These are phyloP conservation scores for Pseudogymnoascus sp. DNA, from an alignment of 2,329 filamentous ascomycete genomes.

Conservation along the genomic window DNA sequence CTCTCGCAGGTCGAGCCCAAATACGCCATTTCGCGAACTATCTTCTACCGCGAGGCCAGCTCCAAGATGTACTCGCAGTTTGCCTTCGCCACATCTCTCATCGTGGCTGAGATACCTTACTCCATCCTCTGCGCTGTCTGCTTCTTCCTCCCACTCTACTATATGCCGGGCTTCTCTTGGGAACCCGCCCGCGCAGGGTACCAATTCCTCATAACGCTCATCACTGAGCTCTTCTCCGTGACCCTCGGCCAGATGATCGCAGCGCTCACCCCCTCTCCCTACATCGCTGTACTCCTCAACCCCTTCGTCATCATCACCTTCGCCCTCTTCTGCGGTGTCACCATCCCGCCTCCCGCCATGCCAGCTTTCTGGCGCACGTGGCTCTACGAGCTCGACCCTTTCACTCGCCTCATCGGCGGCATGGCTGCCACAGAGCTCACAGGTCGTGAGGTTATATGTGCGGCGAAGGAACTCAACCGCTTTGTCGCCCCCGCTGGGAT, in stretches of 20 bases:
- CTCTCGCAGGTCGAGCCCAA: conserved; percentile 52
- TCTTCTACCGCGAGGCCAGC: conserved; percentile 52
- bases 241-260: conserved; percentile 61
- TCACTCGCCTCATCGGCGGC: conserved; percentile 52
- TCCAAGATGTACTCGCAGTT: conserved; percentile 55
- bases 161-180: conserved; percentile 38
- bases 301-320: conserved; percentile 54
- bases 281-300: conserved; percentile 52
- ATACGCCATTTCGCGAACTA: conserved; percentile 48
- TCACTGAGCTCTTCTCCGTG: conserved; percentile 77
- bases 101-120: conserved; percentile 41
- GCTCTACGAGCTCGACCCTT: conserved; percentile 52
- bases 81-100: conserved; percentile 48
- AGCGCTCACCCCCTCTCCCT: conserved; percentile 53
- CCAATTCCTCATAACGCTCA: conserved; percentile 52
- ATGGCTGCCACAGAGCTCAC: conserved; percentile 47
- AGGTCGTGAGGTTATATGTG: conserved; percentile 40
- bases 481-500: conserved; percentile 32
- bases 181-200: conserved; percentile 40
- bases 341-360: conserved; percentile 58
- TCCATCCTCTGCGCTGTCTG: conserved; percentile 37
- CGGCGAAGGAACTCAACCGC: conserved; percentile 40
- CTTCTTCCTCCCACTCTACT: conserved; percentile 50
- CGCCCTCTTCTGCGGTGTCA: conserved; percentile 65
- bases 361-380: conserved; percentile 56